Evolutionary conservation across 768 basidiomycete genomes (phyloP), one percentile per base, ranked within the genome.

Genomic region (Dioszegia aurantiaca): DNA sequence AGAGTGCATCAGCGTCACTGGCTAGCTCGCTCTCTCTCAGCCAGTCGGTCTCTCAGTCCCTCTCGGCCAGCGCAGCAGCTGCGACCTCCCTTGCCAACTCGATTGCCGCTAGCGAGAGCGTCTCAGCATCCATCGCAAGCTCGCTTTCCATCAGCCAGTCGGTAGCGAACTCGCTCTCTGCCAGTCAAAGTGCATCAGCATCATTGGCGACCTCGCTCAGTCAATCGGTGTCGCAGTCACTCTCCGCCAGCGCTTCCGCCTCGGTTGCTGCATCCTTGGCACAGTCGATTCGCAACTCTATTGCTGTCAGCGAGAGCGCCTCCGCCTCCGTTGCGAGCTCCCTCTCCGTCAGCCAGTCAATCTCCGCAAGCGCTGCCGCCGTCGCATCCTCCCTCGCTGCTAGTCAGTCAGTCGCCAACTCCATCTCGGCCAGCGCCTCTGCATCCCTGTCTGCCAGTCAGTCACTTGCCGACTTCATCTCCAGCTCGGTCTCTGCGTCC

Each of bases 101-200:
- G 19, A 8, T 42, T 23, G 24, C 58, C 8, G 47, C 46, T 16
- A 31, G 42, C 36, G 23, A 36, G 23, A 28, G 44, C 30, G 49
- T 42, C 11, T 56, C 62, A 5, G 37, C 46, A 4, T 54, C 58
- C 3, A 31, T 52, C 19, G 28, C 62, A 26, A 43, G 21, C 30
- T 55, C 54, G 10, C 24, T 55, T 21, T 39, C 53, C 14, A 23
- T 27, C n/a, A 41, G 27, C 21, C 40, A 41, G 19, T 56, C 55
- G 30, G 5, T 43, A 12, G 16, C 54, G 4, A 19, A 27, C 17
- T 55, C 54, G 14, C 6, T 42, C 16, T 39, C 52, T n/a, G 52
- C 37, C 21, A 31, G 28, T 42, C 52, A 54, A 26, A 27, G 19
- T 23, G 52, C 37, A 16, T 40, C 52, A 4, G 37, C 40, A 14